These are phyloP conservation scores for Malus domestica DNA, from an alignment of 306 rosid genomes.

Conservation along the genomic window DNA sequence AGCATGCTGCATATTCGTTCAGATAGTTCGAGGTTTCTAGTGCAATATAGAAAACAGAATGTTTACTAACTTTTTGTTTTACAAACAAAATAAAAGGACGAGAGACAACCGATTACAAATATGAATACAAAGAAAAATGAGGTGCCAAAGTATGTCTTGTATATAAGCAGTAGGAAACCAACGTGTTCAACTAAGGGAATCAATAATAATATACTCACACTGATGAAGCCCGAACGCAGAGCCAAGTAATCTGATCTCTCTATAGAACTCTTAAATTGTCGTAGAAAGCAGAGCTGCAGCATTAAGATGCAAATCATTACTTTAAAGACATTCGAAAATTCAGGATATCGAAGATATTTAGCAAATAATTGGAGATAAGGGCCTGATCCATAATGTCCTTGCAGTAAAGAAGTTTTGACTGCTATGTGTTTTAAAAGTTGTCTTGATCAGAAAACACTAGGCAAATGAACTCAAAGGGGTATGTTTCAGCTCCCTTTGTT, in stretches of 20 bases:
- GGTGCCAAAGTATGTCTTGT: neutral
- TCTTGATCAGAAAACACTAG: neutral
- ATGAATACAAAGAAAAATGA: neutral
- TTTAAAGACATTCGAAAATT: conserved; percentile 1
- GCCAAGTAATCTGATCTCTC: conserved; percentile 88
- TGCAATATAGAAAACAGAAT: neutral
- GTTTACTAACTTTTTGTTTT: no score
- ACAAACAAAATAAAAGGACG: no score
- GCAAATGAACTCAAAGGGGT: no score
- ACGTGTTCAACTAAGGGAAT: neutral
- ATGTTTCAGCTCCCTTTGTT: no score
- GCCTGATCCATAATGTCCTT: neutral
- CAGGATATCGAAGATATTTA: neutral
- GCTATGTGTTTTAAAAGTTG: neutral
- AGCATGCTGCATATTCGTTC: neutral
- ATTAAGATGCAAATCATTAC: conserved; percentile 18
- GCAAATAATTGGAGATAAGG: neutral
- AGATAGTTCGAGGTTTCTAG: neutral
- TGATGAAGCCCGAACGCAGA: conserved; percentile 86
- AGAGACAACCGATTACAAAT: no score
- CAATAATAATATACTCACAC: conserved; percentile 37
- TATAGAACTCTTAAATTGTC: conserved; percentile 80
- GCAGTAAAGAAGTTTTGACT: neutral
- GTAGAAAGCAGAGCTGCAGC: conserved; percentile 87
- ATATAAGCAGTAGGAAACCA: neutral